phyloP scores from a whole-genome alignment of 139 green algal genomes.

The Zygnema cylindricum region DNA sequence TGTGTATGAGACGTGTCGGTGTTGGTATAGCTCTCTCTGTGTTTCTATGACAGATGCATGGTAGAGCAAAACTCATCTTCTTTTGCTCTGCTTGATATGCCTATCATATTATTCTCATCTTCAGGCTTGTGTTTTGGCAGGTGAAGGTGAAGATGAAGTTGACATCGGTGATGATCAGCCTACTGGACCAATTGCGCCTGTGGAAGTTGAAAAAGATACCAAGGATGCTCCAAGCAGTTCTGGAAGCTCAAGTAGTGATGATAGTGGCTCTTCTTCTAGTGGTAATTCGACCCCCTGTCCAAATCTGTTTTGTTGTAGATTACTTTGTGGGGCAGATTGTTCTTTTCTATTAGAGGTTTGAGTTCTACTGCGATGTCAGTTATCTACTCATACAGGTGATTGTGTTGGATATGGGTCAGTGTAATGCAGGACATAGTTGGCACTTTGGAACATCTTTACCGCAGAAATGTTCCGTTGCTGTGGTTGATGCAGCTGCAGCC shows the following conservation, averaged over 20 bases:
- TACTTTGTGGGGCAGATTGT: neutral
- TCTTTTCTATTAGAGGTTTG: neutral
- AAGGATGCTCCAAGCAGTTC: neutral
- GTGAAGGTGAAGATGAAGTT: conserved; percentile 13
- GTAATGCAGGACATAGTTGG: neutral
- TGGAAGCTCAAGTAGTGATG: conserved; percentile 27
- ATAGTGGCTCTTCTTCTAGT: conserved; percentile 34
- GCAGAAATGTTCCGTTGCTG: no score
- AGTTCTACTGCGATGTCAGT: neutral
- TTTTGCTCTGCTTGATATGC: no score
- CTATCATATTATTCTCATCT: no score
- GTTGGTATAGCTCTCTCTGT: no score
- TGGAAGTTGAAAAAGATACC: conserved; percentile 21
- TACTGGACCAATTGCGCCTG: neutral
- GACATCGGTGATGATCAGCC: conserved; percentile 21
- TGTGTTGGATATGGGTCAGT: neutral
- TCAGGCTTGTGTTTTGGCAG: no score
- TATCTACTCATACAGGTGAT: neutral
- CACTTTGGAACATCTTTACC: neutral
- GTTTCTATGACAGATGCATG: no score
- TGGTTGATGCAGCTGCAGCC: no score
- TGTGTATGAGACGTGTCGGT: no score
- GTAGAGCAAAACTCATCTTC: no score
- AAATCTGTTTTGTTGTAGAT: neutral
- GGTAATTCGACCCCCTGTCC: conserved; percentile 26